Conservation (phyloP, 2,329 filamentous ascomycete species). For the Pseudocercospora macadamiae region DNA sequence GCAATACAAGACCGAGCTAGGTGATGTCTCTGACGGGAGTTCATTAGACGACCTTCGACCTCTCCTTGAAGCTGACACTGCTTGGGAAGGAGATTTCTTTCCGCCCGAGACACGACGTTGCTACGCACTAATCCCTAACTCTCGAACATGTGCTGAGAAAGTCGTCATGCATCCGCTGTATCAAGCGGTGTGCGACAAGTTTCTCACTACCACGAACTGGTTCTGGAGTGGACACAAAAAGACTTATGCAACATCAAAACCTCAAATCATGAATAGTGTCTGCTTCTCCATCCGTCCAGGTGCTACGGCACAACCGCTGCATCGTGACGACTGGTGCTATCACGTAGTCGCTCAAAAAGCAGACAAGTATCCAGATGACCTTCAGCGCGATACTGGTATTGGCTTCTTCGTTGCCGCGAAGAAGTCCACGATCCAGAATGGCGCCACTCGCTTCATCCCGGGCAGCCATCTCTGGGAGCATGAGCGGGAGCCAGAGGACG, state of each 20-base stretch:
- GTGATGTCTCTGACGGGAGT: not conserved
- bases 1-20: not conserved
- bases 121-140: constrained; percentile 8
- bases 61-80: constrained; percentile 5
- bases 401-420: constrained; percentile 43
- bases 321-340: constrained; percentile 37
- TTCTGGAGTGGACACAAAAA: constrained; percentile 15
- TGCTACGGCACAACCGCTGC: constrained; percentile 34
- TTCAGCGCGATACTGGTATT: constrained; percentile 33
- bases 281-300: constrained; percentile 33
- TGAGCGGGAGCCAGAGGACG: constrained; percentile 26
- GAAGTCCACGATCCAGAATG: constrained; percentile 37
- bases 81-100: constrained; percentile 16
- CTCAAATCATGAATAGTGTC: constrained; percentile 35
- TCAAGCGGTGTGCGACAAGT: constrained; percentile 7
- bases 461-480: constrained; percentile 42
- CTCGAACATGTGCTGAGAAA: constrained; percentile 3
- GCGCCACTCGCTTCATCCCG: constrained; percentile 44
- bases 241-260: constrained; percentile 13
- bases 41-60: constrained; percentile 5
- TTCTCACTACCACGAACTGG: constrained; percentile 8
- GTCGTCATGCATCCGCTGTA: constrained; percentile 11
- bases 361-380: constrained; percentile 18
- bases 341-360: constrained; percentile 27
- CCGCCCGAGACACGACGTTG: constrained; percentile 9